Percentiles rank a stretch among this genome's conserved stretches.
Evolutionary conservation across 2,329 filamentous ascomycete genomes (phyloP).

Genomic region (Fusarium cyanostomum): DNA sequence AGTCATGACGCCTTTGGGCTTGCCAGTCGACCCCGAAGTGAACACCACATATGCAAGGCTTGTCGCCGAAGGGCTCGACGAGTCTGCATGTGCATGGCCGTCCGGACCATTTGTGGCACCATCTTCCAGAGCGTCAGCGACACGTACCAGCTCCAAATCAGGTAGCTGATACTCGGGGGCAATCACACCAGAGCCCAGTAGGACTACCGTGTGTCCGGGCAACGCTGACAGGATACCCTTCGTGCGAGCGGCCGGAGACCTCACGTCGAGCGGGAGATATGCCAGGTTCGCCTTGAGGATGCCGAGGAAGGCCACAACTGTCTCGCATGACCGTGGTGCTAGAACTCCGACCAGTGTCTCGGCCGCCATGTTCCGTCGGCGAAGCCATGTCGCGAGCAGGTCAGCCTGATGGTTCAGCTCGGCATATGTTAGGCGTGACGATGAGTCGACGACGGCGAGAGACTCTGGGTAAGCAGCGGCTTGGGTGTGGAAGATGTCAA

Average conservation of each 20-base stretch:
- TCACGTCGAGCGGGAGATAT: slow-evolving; percentile 39
- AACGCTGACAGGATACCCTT: slow-evolving; percentile 23
- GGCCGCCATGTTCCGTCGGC: not conserved
- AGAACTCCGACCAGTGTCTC: slow-evolving; percentile 37
- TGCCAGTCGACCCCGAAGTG: slow-evolving; percentile 61
- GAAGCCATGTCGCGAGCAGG: slow-evolving; percentile 30
- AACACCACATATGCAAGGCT: slow-evolving; percentile 54
- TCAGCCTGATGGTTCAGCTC: slow-evolving; percentile 35
- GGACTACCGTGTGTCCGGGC: not conserved
- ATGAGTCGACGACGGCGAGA: slow-evolving; percentile 32
- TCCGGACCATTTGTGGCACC: accelerated
- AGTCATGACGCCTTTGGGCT: slow-evolving; percentile 59
- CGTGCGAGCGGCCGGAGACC: slow-evolving; percentile 21
- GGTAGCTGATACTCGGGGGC: not conserved
- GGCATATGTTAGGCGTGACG: slow-evolving; percentile 28
- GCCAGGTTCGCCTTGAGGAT: slow-evolving; percentile 41
- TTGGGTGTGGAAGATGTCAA: slow-evolving; percentile 37
- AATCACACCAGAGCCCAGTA: slow-evolving; percentile 8
- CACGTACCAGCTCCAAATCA: not conserved
- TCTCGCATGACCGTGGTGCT: slow-evolving; percentile 36
- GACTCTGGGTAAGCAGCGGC: slow-evolving; percentile 12
- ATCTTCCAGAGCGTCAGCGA: not conserved
- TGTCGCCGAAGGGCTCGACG: not conserved
- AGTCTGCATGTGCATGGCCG: accelerated
- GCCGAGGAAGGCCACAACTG: slow-evolving; percentile 35